Evolutionary conservation across 140 eudicot species (phyloP).

Genomic region (Stevia rebaudiana): DNA sequence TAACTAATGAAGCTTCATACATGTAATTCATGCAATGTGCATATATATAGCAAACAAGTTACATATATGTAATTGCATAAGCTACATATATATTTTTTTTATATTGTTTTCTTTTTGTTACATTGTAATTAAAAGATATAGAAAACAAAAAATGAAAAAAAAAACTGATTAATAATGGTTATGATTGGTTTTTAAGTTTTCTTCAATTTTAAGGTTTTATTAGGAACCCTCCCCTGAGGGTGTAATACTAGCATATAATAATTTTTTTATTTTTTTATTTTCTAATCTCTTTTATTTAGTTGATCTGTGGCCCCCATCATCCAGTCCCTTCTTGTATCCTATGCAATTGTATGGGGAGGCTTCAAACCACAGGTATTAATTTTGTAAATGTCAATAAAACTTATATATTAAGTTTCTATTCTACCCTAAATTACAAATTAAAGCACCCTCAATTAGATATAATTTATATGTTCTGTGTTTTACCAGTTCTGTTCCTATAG

Average conservation of each 20-base stretch:
- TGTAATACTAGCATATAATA: background rate
- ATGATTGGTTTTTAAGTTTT: no score
- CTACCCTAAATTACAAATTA: background rate
- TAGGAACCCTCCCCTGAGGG: no score
- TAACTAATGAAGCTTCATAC: no score
- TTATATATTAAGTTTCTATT: constrained; percentile 9
- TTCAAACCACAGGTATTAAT: constrained; percentile 80
- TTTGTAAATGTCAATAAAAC: constrained; percentile 11
- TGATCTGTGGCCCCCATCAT: constrained; percentile 92
- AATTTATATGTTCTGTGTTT: constrained; percentile 11
- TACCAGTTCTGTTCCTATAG: constrained; percentile 63
- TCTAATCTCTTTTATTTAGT: constrained; percentile 38
- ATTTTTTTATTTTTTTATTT: constrained; percentile 10
- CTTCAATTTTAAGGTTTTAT: no score
- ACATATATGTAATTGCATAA: no score
- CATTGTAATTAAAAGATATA: no score
- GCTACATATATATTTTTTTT: no score
- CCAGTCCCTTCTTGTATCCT: constrained; percentile 72
- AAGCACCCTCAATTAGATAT: background rate
- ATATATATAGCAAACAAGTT: no score
- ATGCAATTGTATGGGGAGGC: constrained; percentile 90
- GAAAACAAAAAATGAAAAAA: no score
- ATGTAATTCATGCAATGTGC: no score
- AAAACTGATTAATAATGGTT: no score
- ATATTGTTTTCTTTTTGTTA: no score